These are phyloP conservation scores for Dioscorea dumetorum DNA, from an alignment of 106 monocot genomes.

Conservation along the genomic window DNA sequence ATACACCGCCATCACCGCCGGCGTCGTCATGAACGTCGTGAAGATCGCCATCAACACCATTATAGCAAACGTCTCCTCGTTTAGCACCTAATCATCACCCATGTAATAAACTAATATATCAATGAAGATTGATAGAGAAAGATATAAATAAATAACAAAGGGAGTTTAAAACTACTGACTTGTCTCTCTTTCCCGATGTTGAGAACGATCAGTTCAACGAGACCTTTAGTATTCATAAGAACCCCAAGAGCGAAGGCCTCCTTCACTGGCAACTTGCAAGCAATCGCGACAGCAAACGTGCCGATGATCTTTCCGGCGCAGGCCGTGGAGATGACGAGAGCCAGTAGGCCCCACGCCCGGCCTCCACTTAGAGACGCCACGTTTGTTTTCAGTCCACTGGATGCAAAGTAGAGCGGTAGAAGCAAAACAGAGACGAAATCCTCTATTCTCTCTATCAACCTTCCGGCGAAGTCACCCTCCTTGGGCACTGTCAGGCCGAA, in stretches of 20 bases:
- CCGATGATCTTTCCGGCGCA: conserved; percentile 51
- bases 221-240: conserved; percentile 88
- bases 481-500: conserved; percentile 69
- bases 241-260: conserved; percentile 55
- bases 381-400: conserved; percentile 73
- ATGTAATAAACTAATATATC: background rate
- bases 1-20: conserved; percentile 75
- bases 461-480: conserved; percentile 51
- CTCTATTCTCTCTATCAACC: conserved; percentile 68
- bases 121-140: too few relatives aligned
- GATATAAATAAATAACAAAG: background rate
- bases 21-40: conserved; percentile 91
- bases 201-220: conserved; percentile 82
- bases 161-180: conserved; percentile 11
- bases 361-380: conserved; percentile 40
- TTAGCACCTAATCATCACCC: conserved; percentile 42
- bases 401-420: conserved; percentile 83
- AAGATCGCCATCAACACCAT: conserved; percentile 84
- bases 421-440: conserved; percentile 70
- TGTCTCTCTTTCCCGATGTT: conserved; percentile 72
- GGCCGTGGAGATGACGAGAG: conserved; percentile 42
- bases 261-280: conserved; percentile 32
- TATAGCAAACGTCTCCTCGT: conserved; percentile 81
- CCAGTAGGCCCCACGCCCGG: conserved; percentile 48
- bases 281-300: conserved; percentile 34